Base-by-base conservation (phyloP, 2,329 filamentous ascomycete species). In the Hymenotorrendiella dingleyae region DNA sequence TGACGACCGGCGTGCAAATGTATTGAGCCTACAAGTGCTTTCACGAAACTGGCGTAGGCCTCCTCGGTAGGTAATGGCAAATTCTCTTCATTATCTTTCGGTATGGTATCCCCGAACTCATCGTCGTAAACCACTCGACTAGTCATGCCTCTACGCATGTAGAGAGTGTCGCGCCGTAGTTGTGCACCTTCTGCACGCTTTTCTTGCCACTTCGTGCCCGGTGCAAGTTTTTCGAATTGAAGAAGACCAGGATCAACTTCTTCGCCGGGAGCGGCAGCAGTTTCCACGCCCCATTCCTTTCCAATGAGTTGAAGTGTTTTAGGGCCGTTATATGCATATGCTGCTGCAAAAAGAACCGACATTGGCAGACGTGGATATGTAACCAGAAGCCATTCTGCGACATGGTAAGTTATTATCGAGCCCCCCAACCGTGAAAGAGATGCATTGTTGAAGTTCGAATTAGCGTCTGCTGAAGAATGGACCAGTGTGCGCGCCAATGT, bases 181-280 rank as follows among this genome's bases (percentile, higher is more conserved):
- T 67, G 76, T 30, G 70, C 74, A 70, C 68, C 76, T 49, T 59
- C 70, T 49, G 59, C 70, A 12, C 10, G 20, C 10, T 48, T 60
- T 71, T 62, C 69, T 64, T 54, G 57, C n/a, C 57, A 50, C 37
- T 67, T 60, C 17, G 70, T 59, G 16, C 71, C 70, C 12, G 67
- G 60, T 38, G 64, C 59, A 5, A 68, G 55, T 40, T 73, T 64
- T 61, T 68, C 68, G 72, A 89, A 94, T 62, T 97, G 93, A 47
- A 98, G 71, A 41, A 94, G 71, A 5, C 91, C 93, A 0, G 90
- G 83, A 62, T 98, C 93, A 43, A 97, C 90, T 67, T 97, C 91
- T 46, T 79, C 79, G 38, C 91, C 93, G 0, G 93, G 93, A 16
- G 80, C 83, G 9, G 85, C 86, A n/a, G 87, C 91, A 32, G 73